Evolutionary conservation across 2,329 filamentous ascomycete genomes (phyloP).

Genomic region (Microcyclospora tardicrescens): DNA sequence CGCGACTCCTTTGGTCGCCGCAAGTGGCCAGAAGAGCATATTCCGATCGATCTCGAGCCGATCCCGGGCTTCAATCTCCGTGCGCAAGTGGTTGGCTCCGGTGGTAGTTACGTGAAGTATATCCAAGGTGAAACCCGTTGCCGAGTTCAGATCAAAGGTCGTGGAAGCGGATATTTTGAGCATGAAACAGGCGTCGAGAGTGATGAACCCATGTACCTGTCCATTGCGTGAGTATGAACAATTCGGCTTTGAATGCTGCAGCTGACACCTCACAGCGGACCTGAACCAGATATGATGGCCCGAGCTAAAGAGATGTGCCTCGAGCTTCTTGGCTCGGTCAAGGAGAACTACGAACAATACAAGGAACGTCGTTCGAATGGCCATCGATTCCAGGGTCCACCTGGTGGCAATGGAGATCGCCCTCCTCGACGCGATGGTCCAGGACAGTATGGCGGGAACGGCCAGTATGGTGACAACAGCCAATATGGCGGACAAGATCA

Average conservation of each 20-base stretch:
- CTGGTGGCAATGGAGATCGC: too few relatives aligned
- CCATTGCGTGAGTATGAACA: slow-evolving; percentile 62
- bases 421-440: slow-evolving; percentile 15
- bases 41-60: slow-evolving; percentile 79
- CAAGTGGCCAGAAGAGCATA: slow-evolving; percentile 97
- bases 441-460: slow-evolving; percentile 27
- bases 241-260: not conserved
- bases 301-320: slow-evolving; percentile 80
- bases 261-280: slow-evolving; percentile 47
- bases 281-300: slow-evolving; percentile 73
- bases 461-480: slow-evolving; percentile 18
- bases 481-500: slow-evolving; percentile 8
- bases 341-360: slow-evolving; percentile 76
- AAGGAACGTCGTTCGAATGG: slow-evolving; percentile 52
- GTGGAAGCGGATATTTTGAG: slow-evolving; percentile 88
- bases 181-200: slow-evolving; percentile 77
- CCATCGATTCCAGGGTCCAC: slow-evolving; percentile 25
- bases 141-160: slow-evolving; percentile 95
- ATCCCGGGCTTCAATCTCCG: slow-evolving; percentile 91
- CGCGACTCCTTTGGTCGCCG: slow-evolving; percentile 83
- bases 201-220: slow-evolving; percentile 91
- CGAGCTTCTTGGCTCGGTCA: slow-evolving; percentile 75
- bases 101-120: slow-evolving; percentile 92
- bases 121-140: slow-evolving; percentile 93
- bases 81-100: slow-evolving; percentile 88